Conservation (phyloP, 2,329 filamentous ascomycete species). For the Dactylonectria estremocensis region DNA sequence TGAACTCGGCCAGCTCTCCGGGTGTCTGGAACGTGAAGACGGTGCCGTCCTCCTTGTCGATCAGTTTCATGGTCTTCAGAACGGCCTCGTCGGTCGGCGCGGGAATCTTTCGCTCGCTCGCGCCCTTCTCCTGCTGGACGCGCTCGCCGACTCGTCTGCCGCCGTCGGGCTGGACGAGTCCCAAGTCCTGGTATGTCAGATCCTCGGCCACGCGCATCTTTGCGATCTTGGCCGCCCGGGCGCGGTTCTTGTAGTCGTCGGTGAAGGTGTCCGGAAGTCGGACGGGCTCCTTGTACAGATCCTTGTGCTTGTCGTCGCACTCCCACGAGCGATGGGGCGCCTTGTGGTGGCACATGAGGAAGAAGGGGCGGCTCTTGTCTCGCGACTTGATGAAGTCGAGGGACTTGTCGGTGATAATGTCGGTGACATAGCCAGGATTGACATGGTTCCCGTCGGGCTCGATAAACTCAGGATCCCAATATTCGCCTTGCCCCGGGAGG, state of each 20-base stretch:
- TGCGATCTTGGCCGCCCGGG: conserved; percentile 63
- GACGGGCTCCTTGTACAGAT: conserved; percentile 63
- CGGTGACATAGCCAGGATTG: conserved; percentile 63
- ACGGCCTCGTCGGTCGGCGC: conserved; percentile 30
- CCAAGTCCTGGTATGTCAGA: conserved; percentile 66
- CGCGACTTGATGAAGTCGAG: conserved; percentile 58
- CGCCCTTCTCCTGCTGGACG: conserved; percentile 46
- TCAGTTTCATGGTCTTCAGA: conserved; percentile 49
- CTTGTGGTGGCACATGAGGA: conserved; percentile 71
- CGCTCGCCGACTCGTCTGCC: conserved; percentile 56
- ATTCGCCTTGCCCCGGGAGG: conserved; percentile 66
- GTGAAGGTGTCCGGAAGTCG: conserved; percentile 66
- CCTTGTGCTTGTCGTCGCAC: conserved; percentile 63
- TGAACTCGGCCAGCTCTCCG: conserved; percentile 65
- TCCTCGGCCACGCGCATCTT: conserved; percentile 68
- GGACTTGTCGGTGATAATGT: conserved; percentile 67
- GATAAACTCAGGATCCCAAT: conserved; percentile 67
- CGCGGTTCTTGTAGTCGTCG: conserved; percentile 69
- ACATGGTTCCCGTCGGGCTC: conserved; percentile 52
- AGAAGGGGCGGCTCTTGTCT: conserved; percentile 61
- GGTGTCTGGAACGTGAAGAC: conserved; percentile 61
- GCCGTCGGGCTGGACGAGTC: conserved; percentile 67
- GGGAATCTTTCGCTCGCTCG: conserved; percentile 48
- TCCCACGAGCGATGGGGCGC: conserved; percentile 69
- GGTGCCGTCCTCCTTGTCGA: conserved; percentile 62